Evolutionary conservation across 208 protist species (phyloP), one percentile per base, ranked within the genome.

Genomic region (Crithidia thermophila): DNA sequence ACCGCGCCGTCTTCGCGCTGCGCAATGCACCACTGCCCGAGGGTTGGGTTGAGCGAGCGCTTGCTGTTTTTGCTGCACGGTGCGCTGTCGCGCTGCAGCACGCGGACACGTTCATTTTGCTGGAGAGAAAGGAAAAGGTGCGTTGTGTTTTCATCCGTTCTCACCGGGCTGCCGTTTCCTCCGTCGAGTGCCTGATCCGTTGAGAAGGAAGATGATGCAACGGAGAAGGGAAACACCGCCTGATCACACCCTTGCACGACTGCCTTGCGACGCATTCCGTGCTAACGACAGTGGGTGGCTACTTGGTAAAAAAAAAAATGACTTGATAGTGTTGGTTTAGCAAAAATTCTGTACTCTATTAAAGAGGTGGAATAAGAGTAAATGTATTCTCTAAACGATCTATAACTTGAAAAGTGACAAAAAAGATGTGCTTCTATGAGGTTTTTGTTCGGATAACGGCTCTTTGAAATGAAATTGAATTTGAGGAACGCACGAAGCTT

Each of bases 11-110:
- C 66, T 33, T 77, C 77, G 1, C 57, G 53, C 42, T 87, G 77
- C 13, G 81, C 81, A 7, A 87, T 71, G 43, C 81, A 87, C 81
- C 81, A 87, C 51, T 68, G 50, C 33, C 57, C 28, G 23, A 52
- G 30, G n/a, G 21, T 13, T 25, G 34, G 18, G 14, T 20, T 4
- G 58, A 27, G 0, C 18, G 34, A 37, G n/a, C 53, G 6, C 14
- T 8, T 43, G 55, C 28, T 14, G 36, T 3, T 18, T 30, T 23
- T 5, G 9, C 13, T 31, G 51, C 60, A 20, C 46, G 40, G 30
- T 4, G 34, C 27, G n/a, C 40, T 23, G 37, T 77, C 81, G 11
- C 75, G 77, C 25, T 57, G 60, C 18, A 87, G 63, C 3, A 83
- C 77, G 43, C 81, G 81, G 0, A 87, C 66, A 2, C 60, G 56